phyloP scores from a whole-genome alignment of 805 yeast genomes.

The Zygoascus tannicola region DNA sequence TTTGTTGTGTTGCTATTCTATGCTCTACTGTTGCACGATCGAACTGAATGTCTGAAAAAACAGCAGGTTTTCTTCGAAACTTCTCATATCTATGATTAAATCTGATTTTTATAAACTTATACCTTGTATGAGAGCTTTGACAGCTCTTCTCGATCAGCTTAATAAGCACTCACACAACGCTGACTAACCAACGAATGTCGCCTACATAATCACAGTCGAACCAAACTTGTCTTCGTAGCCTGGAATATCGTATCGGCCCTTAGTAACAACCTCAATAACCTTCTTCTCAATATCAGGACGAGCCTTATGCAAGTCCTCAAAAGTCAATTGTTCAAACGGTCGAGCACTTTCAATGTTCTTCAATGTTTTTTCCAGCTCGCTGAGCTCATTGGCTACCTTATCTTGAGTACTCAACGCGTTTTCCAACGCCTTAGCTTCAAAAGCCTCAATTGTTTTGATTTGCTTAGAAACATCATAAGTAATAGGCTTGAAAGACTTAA shows the following conservation, averaged over 20 bases:
- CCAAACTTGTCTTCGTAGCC: slow-evolving; percentile 99
- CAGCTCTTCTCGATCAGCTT: too few species aligned
- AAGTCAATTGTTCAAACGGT: slow-evolving; percentile 94
- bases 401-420: slow-evolving; percentile 91
- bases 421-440: slow-evolving; percentile 90
- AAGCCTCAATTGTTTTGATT: slow-evolving; percentile 82
- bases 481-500: slow-evolving; percentile 68
- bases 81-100: too few species aligned
- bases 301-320: slow-evolving; percentile 88
- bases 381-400: slow-evolving; percentile 77
- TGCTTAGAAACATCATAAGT: slow-evolving; percentile 83
- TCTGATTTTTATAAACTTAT: too few species aligned
- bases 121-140: too few species aligned
- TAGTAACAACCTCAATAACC: slow-evolving; percentile 87
- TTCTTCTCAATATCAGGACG: slow-evolving; percentile 97
- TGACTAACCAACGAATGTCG: background rate
- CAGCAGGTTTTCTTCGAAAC: too few species aligned
- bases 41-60: too few species aligned
- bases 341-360: slow-evolving; percentile 93
- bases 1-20: too few species aligned
- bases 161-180: too few species aligned
- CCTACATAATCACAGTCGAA: slow-evolving; percentile 80
- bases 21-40: too few species aligned
- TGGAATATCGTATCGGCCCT: slow-evolving; percentile 97
- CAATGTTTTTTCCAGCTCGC: slow-evolving; percentile 78